These are phyloP conservation scores for Penicillium waksmanii DNA, from an alignment of 495 filamentous ascomycete species.

Conservation along the genomic window DNA sequence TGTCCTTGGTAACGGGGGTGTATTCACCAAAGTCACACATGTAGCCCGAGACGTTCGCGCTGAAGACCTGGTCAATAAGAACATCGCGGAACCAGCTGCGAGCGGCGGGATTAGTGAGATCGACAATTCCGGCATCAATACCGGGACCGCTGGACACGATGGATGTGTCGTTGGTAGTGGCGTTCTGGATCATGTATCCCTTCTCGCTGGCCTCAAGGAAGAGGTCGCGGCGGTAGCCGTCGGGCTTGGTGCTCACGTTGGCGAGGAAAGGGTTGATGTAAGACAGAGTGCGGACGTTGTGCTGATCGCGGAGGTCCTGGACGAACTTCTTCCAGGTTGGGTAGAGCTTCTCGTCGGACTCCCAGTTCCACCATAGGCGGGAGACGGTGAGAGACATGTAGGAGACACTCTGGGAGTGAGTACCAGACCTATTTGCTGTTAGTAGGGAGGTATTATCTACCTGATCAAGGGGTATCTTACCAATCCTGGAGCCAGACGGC, in stretches of 20 bases:
- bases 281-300: slow-evolving; percentile 31
- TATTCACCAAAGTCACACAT: slow-evolving; percentile 35
- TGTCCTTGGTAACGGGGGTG: slow-evolving; percentile 23
- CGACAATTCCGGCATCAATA: slow-evolving; percentile 29
- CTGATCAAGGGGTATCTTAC: neutral
- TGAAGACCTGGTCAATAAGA: slow-evolving; percentile 28
- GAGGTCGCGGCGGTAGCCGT: slow-evolving; percentile 24
- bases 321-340: slow-evolving; percentile 33
- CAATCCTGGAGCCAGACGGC: slow-evolving; percentile 33
- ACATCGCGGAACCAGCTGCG: slow-evolving; percentile 28
- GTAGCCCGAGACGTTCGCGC: slow-evolving; percentile 30
- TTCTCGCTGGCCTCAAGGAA: slow-evolving; percentile 23
- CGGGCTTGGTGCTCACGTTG: slow-evolving; percentile 31
- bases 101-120: slow-evolving; percentile 27
- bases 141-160: slow-evolving; percentile 31
- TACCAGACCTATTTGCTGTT: slow-evolving; percentile 18
- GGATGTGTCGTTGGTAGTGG: slow-evolving; percentile 26
- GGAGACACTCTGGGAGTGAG: slow-evolving; percentile 28
- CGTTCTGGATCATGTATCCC: slow-evolving; percentile 29
- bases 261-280: slow-evolving; percentile 35
- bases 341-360: slow-evolving; percentile 27
- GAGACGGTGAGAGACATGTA: slow-evolving; percentile 30
- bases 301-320: slow-evolving; percentile 26
- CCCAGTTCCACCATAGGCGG: slow-evolving; percentile 40
- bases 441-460: neutral